These are phyloP conservation scores for Saprolegnia parasitica DNA, from an alignment of 352 stramenopile genomes.

Conservation along the genomic window DNA sequence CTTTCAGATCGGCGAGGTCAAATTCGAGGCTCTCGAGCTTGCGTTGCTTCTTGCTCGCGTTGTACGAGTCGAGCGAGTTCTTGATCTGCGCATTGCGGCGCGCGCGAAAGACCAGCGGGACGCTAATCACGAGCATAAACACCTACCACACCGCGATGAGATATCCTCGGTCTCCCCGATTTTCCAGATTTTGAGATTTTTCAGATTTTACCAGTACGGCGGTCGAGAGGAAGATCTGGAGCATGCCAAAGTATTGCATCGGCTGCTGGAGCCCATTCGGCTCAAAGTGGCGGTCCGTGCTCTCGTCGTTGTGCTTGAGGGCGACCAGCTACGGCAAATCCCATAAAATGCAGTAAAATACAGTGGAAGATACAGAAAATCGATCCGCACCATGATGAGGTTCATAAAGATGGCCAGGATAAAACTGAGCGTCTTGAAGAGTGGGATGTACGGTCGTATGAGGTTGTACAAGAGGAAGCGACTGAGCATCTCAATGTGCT, in stretches of 20 bases:
- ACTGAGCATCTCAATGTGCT: constrained; percentile 26
- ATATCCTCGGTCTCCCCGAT: neutral
- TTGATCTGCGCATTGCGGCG: constrained; percentile 27
- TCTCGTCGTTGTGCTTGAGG: constrained; percentile 17
- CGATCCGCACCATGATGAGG: constrained; percentile 28
- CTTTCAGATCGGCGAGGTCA: constrained; percentile 21
- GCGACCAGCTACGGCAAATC: constrained; percentile 24
- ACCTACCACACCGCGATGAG: constrained; percentile 7
- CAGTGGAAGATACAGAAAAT: neutral
- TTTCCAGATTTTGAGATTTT: too few relatives aligned
- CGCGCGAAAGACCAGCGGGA: constrained; percentile 22
- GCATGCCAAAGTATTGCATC: constrained; percentile 23
- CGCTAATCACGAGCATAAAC: constrained; percentile 27
- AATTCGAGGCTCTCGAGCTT: constrained; percentile 13
- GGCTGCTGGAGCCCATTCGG: constrained; percentile 10
- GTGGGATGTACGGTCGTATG: constrained; percentile 24
- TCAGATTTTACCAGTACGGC: constrained; percentile 11
- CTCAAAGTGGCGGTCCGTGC: constrained; percentile 8
- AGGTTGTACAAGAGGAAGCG: constrained; percentile 28
- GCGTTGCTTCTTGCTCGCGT: neutral
- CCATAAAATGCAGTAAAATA: neutral
- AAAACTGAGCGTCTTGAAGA: constrained; percentile 27
- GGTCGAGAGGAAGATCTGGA: constrained; percentile 26
- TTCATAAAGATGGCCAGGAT: constrained; percentile 30
- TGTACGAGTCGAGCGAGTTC: constrained; percentile 26